phyloP scores from a whole-genome alignment of 2,329 filamentous ascomycete species.

The Apiospora aurea region DNA sequence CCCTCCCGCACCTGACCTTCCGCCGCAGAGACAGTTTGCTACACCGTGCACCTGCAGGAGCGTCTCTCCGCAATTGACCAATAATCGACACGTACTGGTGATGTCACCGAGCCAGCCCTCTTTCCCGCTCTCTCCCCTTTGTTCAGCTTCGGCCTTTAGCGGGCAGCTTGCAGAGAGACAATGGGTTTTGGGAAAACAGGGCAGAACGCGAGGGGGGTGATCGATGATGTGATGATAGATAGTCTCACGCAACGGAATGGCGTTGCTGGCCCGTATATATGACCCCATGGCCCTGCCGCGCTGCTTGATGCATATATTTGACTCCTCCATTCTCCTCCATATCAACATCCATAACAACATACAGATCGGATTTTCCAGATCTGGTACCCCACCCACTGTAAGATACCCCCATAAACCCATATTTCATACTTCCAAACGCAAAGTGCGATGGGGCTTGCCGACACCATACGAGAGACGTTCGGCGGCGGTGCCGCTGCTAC shows the following conservation, averaged over 20 bases:
- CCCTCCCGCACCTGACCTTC: neutral
- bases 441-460: slow-evolving; percentile 17
- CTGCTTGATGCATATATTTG: neutral
- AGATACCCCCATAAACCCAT: neutral
- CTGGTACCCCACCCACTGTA: neutral
- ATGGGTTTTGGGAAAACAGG: neutral
- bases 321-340: neutral
- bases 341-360: neutral
- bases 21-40: neutral
- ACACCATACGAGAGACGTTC: slow-evolving; percentile 2
- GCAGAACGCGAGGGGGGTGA: slow-evolving; percentile 5
- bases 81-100: slow-evolving; percentile 11
- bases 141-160: neutral
- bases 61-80: neutral
- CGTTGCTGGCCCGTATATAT: neutral
- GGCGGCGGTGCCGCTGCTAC: neutral
- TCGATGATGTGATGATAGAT: slow-evolving; percentile 17
- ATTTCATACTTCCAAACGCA: neutral
- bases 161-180: neutral
- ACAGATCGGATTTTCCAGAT: neutral
- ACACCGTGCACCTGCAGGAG: neutral
- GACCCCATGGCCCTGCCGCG: neutral
- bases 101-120: neutral
- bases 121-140: neutral
- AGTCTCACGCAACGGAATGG: neutral